Base-by-base conservation (phyloP, 31 red algal genomes). In the Asparagopsis taxiformis region DNA sequence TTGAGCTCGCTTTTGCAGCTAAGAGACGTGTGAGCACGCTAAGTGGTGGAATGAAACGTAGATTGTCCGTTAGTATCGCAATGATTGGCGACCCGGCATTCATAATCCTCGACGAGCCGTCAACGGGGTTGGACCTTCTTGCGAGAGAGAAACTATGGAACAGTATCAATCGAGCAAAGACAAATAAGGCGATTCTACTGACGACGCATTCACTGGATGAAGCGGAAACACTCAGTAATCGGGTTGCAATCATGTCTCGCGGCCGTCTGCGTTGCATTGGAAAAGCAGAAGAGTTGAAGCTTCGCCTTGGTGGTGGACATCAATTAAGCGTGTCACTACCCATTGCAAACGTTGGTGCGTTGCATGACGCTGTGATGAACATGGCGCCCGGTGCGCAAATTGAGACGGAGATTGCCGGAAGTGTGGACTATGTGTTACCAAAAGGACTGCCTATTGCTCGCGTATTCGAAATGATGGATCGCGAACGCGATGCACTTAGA, bases 151-250 rank as follows among this genome's bases (percentile, higher is more conserved):
- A 88, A 19, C 65, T 92, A 31, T 97, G 94, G 94, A 57, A 71
- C 20, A 69, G 78, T 26, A 92, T 97, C 59, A 36, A 92, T 52
- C 39, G 58, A 28, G 59, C 51, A 26, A 70, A 79, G 25, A 55
- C 72, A 10, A 72, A 80, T 34, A 86, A 87, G 19, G 73, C 86
- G 23, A 65, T 97, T 55, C 57, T 97, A 33, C 76, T 97, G 2
- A 97, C 94, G 9, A 97, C 94, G 26, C 94, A 97, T 48, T 92
- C 82, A 6, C 85, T 97, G 50, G 94, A 97, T 55, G 94, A 97
- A 65, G 88, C 94, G 13, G 82, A 97, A 34, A 59, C 71, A 30
- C 83, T 97, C 17, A 85, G 80, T 36, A 75, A 77, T 36, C 68
- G 94, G 20, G 85, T 91, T 1, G 88, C 82, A 11, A 92, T 97